These are phyloP conservation scores for Zalaria obscura DNA, from an alignment of 2,329 filamentous ascomycete species.

Conservation along the genomic window DNA sequence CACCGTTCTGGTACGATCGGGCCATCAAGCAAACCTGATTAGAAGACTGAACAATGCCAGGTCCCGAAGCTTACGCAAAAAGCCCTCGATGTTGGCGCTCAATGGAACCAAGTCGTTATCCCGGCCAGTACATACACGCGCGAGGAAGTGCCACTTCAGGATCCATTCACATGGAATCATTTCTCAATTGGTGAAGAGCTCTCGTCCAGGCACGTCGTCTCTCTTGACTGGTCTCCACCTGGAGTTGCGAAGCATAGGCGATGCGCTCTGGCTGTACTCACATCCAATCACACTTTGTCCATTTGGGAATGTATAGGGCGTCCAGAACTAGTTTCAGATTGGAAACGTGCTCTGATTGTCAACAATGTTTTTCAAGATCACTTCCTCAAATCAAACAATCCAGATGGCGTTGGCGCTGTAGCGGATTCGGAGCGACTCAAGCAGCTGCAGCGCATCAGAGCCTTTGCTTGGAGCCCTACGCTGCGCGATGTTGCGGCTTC, in stretches of 20 bases:
- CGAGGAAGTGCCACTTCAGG: conserved; percentile 30
- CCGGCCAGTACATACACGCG: conserved; percentile 37
- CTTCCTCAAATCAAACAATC: conserved; percentile 3
- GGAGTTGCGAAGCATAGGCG: conserved; percentile 40
- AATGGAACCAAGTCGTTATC: conserved; percentile 25
- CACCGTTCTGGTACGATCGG: conserved; percentile 31
- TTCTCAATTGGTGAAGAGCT: conserved; percentile 47
- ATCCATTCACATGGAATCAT: conserved; percentile 29
- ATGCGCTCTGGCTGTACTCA: conserved; percentile 40
- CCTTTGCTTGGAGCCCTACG: conserved; percentile 26
- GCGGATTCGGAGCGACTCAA: conserved; percentile 8
- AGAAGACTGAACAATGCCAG: conserved; percentile 2
- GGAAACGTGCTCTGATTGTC: conserved; percentile 38
- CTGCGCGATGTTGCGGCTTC: conserved; percentile 9
- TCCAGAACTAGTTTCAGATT: conserved; percentile 26
- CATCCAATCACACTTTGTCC: conserved; percentile 41
- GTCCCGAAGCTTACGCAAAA: conserved; percentile 9
- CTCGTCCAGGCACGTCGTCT: conserved; percentile 35
- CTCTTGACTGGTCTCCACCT: conserved; percentile 41
- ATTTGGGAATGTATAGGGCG: conserved; percentile 39
- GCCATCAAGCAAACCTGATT: conserved; percentile 4
- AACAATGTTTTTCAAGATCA: conserved; percentile 30
- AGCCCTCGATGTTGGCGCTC: no score
- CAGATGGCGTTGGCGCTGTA: not conserved
- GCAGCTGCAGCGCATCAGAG: conserved; percentile 23